Conservation (phyloP, 1,284 basidiomycete species). For the Sanghuangporus sanghuang region DNA sequence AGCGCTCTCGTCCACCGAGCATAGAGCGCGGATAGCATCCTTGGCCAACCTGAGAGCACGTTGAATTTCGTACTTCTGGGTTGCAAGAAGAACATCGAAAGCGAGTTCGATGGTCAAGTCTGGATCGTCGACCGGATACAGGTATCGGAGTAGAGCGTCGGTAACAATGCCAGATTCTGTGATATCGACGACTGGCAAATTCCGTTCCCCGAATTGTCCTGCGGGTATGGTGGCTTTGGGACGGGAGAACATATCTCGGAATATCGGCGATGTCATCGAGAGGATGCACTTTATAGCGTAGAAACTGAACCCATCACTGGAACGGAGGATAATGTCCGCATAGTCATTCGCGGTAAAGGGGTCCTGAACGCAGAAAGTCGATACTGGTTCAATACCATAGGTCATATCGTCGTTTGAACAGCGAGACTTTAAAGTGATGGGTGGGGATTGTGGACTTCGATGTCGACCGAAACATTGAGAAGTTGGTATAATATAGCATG, state of each 20-base stretch:
- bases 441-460: too few relatives aligned
- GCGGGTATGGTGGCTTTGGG: conserved; percentile 8
- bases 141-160: conserved; percentile 45
- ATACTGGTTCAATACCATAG: too few relatives aligned
- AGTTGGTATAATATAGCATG: too few relatives aligned
- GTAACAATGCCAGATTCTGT: conserved; percentile 43
- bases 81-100: background rate
- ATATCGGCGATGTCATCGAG: conserved; percentile 40
- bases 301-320: conserved; percentile 41
- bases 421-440: too few relatives aligned
- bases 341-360: conserved; percentile 10
- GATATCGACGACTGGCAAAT: conserved; percentile 45
- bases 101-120: background rate
- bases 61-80: background rate
- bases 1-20: background rate
- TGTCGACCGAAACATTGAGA: too few relatives aligned
- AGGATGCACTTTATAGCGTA: conserved; percentile 39
- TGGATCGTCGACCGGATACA: conserved; percentile 35
- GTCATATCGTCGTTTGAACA: too few relatives aligned
- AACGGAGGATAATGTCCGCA: conserved; percentile 38
- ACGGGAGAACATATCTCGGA: conserved; percentile 31
- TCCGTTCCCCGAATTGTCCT: background rate
- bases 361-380: background rate
- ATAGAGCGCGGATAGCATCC: background rate
- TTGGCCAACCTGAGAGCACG: background rate